Conservation (phyloP, 2,329 filamentous ascomycete genomes). For the Pseudocercospora eumusae region DNA sequence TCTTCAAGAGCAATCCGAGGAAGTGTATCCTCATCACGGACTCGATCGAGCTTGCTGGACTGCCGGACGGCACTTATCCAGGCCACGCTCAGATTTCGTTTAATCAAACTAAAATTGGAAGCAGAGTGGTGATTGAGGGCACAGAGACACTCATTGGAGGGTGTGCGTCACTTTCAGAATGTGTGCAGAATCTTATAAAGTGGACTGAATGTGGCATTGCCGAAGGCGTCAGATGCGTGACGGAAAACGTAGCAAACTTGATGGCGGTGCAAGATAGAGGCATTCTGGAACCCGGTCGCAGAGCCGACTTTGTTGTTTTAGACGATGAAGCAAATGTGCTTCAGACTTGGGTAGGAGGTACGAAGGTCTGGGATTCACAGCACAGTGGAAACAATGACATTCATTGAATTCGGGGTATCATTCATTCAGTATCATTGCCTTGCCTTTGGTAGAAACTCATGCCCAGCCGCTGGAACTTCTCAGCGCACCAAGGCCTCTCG, state of each 20-base stretch:
- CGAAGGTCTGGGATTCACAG: constrained; percentile 48
- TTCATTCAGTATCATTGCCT: not conserved
- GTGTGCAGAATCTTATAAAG: constrained; percentile 51
- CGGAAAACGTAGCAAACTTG: constrained; percentile 54
- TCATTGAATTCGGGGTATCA: constrained; percentile 1
- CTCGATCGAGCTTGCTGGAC: constrained; percentile 56
- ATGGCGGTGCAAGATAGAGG: constrained; percentile 52
- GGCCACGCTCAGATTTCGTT: constrained; percentile 54
- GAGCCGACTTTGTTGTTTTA: constrained; percentile 54
- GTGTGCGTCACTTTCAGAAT: constrained; percentile 54
- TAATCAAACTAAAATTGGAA: constrained; percentile 53
- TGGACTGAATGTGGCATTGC: constrained; percentile 52
- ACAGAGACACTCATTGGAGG: constrained; percentile 58
- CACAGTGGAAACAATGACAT: not conserved
- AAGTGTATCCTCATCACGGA: constrained; percentile 57
- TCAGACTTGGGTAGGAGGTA: constrained; percentile 55
- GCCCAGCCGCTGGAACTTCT: constrained; percentile 19
- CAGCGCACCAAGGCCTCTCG: constrained; percentile 13
- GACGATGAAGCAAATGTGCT: constrained; percentile 50
- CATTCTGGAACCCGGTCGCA: constrained; percentile 47
- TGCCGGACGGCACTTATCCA: constrained; percentile 54
- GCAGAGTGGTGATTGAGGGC: constrained; percentile 53
- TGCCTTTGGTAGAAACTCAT: constrained; percentile 6
- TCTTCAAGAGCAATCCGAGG: constrained; percentile 50
- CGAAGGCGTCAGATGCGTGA: constrained; percentile 52